A percentile compares a stretch with the other conserved stretches of the same genome.
Evolutionary conservation across 2,329 filamentous ascomycete species (phyloP).

Genomic region (Phaeoacremonium minimum): DNA sequence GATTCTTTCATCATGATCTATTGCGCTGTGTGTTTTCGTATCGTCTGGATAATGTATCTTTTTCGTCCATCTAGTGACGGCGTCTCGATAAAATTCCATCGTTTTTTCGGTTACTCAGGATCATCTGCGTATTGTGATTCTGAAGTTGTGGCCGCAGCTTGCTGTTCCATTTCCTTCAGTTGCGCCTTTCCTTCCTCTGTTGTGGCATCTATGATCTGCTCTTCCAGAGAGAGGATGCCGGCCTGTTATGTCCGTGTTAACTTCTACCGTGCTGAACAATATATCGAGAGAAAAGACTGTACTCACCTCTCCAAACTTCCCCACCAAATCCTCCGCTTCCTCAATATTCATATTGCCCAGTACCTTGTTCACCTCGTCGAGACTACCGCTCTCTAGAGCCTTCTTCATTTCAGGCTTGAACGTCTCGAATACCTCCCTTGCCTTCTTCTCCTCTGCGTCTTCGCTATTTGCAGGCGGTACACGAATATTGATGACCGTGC

Average conservation of each 20-base stretch:
- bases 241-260: slow-evolving; percentile 47
- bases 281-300: slow-evolving; percentile 1
- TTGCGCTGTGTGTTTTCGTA: no score
- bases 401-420: slow-evolving; percentile 79
- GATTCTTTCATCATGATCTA: no score
- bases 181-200: slow-evolving; percentile 79
- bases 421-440: slow-evolving; percentile 72
- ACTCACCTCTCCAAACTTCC: slow-evolving; percentile 62
- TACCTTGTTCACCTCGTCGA: slow-evolving; percentile 86
- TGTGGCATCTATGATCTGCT: slow-evolving; percentile 92
- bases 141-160: slow-evolving; percentile 10
- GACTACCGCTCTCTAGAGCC: slow-evolving; percentile 80
- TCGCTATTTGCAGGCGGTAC: slow-evolving; percentile 68
- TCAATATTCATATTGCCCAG: slow-evolving; percentile 79
- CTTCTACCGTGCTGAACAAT: slow-evolving; percentile 1
- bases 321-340: slow-evolving; percentile 78
- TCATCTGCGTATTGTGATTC: slow-evolving; percentile 11
- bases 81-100: no score
- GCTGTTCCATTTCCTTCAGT: slow-evolving; percentile 66
- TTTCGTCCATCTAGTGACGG: no score
- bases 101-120: slow-evolving; percentile 10
- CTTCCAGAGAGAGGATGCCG: slow-evolving; percentile 84
- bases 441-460: slow-evolving; percentile 59
- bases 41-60: no score
- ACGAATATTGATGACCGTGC: slow-evolving; percentile 83